phyloP scores from a whole-genome alignment of 768 basidiomycete species.

The Boletus rubroflammeus region DNA sequence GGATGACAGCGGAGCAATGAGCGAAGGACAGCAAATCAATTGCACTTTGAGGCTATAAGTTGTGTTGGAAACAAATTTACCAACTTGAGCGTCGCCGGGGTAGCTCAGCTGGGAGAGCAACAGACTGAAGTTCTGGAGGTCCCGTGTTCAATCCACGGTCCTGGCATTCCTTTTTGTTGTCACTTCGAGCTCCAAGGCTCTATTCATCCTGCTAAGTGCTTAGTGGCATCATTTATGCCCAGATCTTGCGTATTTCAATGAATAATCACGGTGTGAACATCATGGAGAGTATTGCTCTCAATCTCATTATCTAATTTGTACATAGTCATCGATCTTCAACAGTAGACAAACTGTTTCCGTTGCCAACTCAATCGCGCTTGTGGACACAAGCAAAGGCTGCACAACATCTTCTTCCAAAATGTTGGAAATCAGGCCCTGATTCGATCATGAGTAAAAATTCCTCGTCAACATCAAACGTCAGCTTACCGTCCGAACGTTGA shows the following conservation, averaged over 20 bases:
- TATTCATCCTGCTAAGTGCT: not conserved
- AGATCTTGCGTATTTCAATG: not conserved
- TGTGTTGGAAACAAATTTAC: rapidly evolving
- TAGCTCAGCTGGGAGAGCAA: constrained; percentile 78
- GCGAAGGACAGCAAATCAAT: not conserved
- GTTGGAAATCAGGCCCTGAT: constrained; percentile 91
- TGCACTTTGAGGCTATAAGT: too few species aligned
- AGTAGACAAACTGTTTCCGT: constrained; percentile 98
- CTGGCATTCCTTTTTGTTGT: constrained; percentile 45
- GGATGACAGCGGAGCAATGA: not conserved
- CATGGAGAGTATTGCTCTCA: not conserved
- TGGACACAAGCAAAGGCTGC: constrained; percentile 91
- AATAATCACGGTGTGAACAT: not conserved
- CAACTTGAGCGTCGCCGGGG: constrained; percentile 37
- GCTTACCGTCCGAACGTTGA: constrained; percentile 93
- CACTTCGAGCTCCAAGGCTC: not conserved
- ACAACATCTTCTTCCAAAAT: constrained; percentile 97
- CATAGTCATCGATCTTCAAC: constrained; percentile 94
- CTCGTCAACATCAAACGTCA: not conserved
- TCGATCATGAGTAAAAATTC: constrained; percentile 6
- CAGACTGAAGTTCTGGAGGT: constrained; percentile 74
- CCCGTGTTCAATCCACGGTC: constrained; percentile 78
- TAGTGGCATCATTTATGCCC: not conserved
- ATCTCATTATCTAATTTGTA: constrained; percentile 61
- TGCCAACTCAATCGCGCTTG: constrained; percentile 90